These are phyloP conservation scores for Aspergillus sp. DNA, from an alignment of 2,329 filamentous ascomycete genomes.

Conservation along the genomic window DNA sequence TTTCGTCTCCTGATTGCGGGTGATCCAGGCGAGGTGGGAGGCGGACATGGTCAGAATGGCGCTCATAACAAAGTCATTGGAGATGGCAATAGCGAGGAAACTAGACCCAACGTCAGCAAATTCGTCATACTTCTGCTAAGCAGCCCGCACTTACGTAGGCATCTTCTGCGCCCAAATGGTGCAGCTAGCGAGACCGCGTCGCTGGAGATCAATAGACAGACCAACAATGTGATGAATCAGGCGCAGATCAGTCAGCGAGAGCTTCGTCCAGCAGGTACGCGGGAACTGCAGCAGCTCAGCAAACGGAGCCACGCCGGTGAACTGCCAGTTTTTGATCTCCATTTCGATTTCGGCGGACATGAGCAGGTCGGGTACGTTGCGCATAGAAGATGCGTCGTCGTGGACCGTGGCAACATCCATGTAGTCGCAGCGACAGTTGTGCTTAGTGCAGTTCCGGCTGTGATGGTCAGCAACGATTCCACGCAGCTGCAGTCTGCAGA, in stretches of 20 bases:
- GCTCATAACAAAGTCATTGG: constrained; percentile 89
- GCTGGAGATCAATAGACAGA: constrained; percentile 78
- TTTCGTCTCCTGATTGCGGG: constrained; percentile 78
- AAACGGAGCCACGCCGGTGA: constrained; percentile 82
- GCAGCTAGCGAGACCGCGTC: constrained; percentile 76
- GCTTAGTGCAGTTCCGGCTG: constrained; percentile 97
- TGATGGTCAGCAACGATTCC: constrained; percentile 4
- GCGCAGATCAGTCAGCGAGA: constrained; percentile 76
- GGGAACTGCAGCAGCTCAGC: constrained; percentile 76
- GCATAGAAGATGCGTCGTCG: constrained; percentile 54
- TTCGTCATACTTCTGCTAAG: constrained; percentile 5
- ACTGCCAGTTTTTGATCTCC: constrained; percentile 79
- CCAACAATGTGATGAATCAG: constrained; percentile 88
- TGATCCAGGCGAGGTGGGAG: constrained; percentile 87
- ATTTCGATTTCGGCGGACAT: constrained; percentile 85
- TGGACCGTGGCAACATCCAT: constrained; percentile 75
- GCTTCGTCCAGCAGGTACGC: constrained; percentile 69
- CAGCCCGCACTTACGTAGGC: constrained; percentile 70
- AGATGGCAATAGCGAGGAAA: constrained; percentile 78
- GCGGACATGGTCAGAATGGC: constrained; percentile 91
- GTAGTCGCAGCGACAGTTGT: constrained; percentile 97
- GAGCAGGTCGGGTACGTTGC: constrained; percentile 65
- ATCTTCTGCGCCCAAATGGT: constrained; percentile 93
- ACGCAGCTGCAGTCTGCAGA: not conserved
- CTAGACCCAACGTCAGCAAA: too few relatives aligned